Evolutionary conservation across 2,329 filamentous ascomycete species (phyloP).

Genomic region (Dothiorella sarmentorum): DNA sequence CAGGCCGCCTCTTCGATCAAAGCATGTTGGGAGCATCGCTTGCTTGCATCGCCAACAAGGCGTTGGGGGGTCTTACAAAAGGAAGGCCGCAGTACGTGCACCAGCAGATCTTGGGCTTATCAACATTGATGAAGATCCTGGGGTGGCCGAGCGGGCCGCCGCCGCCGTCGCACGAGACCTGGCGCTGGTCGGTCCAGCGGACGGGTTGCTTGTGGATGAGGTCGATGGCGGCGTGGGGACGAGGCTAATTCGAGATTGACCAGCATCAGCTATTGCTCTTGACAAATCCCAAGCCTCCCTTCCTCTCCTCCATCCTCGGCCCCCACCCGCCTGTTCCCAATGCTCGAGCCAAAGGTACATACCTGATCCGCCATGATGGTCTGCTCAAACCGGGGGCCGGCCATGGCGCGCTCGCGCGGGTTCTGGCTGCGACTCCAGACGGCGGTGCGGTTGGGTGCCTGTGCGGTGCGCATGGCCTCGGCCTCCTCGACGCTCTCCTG

Average conservation of each 20-base stretch:
- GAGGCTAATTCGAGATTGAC: slow-evolving; percentile 60
- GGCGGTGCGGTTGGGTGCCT: slow-evolving; percentile 78
- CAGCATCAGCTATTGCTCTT: slow-evolving; percentile 24
- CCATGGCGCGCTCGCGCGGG: slow-evolving; percentile 79
- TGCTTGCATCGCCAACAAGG: neutral
- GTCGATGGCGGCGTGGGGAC: slow-evolving; percentile 84
- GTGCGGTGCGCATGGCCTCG: slow-evolving; percentile 58
- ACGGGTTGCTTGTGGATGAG: slow-evolving; percentile 96
- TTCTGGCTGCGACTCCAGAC: slow-evolving; percentile 87
- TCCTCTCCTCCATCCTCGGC: neutral
- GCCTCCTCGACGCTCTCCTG: slow-evolving; percentile 54
- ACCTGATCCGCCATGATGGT: slow-evolving; percentile 92
- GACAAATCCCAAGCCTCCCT: neutral
- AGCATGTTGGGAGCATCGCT: neutral
- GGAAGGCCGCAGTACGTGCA: slow-evolving; percentile 94
- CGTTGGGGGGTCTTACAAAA: slow-evolving; percentile 70
- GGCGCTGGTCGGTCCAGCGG: slow-evolving; percentile 77
- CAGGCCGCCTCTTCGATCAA: too few relatives aligned
- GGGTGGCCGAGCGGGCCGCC: slow-evolving; percentile 89
- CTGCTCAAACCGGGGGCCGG: slow-evolving; percentile 93
- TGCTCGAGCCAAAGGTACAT: slow-evolving; percentile 23
- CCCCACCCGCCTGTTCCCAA: neutral
- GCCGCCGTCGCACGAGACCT: slow-evolving; percentile 87
- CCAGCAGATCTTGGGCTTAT: slow-evolving; percentile 88
- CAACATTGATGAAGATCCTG: slow-evolving; percentile 93